These are phyloP conservation scores for Cercospora sp. DNA, from an alignment of 2,329 filamentous ascomycete genomes.

Conservation along the genomic window DNA sequence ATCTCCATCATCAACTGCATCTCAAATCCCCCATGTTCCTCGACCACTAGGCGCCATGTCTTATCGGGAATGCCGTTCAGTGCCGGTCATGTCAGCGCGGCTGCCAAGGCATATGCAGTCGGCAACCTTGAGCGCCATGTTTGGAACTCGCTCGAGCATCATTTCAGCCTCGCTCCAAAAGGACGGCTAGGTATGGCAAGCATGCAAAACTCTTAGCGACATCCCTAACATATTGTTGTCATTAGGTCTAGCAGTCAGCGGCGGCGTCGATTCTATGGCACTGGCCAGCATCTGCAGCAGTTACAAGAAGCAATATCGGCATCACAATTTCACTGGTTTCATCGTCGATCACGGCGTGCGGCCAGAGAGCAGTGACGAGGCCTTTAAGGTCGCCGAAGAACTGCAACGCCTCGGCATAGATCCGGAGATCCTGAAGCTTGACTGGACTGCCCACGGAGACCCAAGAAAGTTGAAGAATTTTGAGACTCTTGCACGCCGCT, in stretches of 20 bases:
- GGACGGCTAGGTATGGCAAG: slow-evolving; percentile 9
- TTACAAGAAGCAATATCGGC: slow-evolving; percentile 21
- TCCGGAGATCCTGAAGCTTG: slow-evolving; percentile 37
- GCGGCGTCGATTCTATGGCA: slow-evolving; percentile 97
- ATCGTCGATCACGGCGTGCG: slow-evolving; percentile 63
- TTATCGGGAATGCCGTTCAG: slow-evolving; percentile 1
- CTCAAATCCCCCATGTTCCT: not conserved
- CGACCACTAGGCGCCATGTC: not conserved
- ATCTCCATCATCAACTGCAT: not conserved
- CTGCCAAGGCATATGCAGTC: not conserved
- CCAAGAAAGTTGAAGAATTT: slow-evolving; percentile 60
- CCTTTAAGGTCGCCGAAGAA: slow-evolving; percentile 48
- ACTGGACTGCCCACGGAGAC: slow-evolving; percentile 41
- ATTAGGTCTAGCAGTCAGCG: slow-evolving; percentile 73
- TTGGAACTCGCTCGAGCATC: slow-evolving; percentile 3
- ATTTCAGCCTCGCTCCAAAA: not conserved
- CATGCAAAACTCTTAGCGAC: not conserved
- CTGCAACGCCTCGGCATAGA: slow-evolving; percentile 29
- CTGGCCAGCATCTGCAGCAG: slow-evolving; percentile 71
- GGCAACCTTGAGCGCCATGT: slow-evolving; percentile 5
- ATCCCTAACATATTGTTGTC: not conserved
- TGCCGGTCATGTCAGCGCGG: slow-evolving; percentile 1
- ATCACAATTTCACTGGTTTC: slow-evolving; percentile 52
- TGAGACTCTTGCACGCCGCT: slow-evolving; percentile 71
- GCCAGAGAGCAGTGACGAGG: slow-evolving; percentile 56